Evolutionary conservation across 75 land plant genomes (phyloP).

Genomic region (Picea glauca): DNA sequence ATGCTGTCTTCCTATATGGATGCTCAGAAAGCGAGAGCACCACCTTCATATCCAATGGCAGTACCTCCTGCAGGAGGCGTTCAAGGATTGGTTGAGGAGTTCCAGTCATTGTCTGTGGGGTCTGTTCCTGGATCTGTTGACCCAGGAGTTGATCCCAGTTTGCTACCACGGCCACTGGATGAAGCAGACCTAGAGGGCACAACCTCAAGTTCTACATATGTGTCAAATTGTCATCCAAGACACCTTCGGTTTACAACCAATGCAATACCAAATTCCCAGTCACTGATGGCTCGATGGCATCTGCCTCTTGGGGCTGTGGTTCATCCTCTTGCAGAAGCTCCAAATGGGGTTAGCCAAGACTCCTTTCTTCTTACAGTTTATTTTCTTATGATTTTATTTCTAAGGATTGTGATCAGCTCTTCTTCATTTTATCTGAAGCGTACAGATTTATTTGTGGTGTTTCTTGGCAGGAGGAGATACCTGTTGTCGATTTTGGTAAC

Average conservation of each 20-base stretch:
- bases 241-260: constrained; percentile 77
- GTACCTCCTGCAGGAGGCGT: constrained; percentile 43
- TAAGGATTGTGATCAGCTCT: not conserved
- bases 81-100: constrained; percentile 85
- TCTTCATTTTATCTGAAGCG: not conserved
- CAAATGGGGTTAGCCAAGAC: constrained; percentile 62
- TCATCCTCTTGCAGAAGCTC: constrained; percentile 92
- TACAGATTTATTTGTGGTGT: constrained; percentile 3
- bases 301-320: constrained; percentile 94
- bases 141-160: constrained; percentile 47
- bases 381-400: not conserved
- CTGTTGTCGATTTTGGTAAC: constrained; percentile 77
- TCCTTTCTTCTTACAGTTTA: not conserved
- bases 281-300: constrained; percentile 90
- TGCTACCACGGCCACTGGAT: constrained; percentile 77
- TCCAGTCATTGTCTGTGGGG: constrained; percentile 66
- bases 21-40: constrained; percentile 36
- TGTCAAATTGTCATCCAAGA: constrained; percentile 66
- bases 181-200: constrained; percentile 44
- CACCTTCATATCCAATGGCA: constrained; percentile 37
- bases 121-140: constrained; percentile 81
- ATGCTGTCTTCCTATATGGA: constrained; percentile 12
- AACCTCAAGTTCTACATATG: constrained; percentile 26
- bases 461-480: constrained; percentile 80
- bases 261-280: constrained; percentile 88